Percentiles rank a stretch among this genome's conserved stretches.
phyloP scores from a whole-genome alignment of 225 moss, liverwort and hornwort genomes.

The Neckera pumila region DNA sequence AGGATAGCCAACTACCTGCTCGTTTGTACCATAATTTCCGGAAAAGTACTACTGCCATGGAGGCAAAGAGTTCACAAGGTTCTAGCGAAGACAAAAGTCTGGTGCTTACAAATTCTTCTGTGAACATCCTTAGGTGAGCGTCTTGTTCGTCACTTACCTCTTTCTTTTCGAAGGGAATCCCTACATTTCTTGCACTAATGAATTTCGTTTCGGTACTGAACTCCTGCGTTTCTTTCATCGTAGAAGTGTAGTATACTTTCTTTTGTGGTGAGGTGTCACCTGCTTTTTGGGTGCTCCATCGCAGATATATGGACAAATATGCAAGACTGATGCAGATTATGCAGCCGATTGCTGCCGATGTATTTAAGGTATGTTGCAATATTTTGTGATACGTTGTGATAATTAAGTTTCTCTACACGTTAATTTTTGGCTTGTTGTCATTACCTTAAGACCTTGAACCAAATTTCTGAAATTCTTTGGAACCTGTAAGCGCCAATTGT shows the following conservation, averaged over 20 bases:
- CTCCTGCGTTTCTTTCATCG: not conserved
- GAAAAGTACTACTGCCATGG: slow-evolving; percentile 16
- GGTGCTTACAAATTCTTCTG: slow-evolving; percentile 85
- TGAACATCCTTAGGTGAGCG: slow-evolving; percentile 80
- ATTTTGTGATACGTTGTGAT: not conserved
- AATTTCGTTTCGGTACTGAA: not conserved
- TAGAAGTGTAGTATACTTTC: not conserved
- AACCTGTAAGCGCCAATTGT: not conserved
- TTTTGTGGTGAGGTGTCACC: not conserved
- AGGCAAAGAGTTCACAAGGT: slow-evolving; percentile 31
- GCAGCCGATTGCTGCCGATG: slow-evolving; percentile 88
- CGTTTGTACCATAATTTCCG: slow-evolving; percentile 59
- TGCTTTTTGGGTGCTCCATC: slow-evolving; percentile 1
- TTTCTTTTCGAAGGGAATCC: not conserved
- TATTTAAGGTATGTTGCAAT: slow-evolving; percentile 58
- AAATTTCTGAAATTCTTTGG: not conserved
- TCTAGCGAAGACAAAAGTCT: slow-evolving; percentile 41
- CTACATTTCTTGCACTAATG: not conserved
- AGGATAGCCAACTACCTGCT: slow-evolving; percentile 95
- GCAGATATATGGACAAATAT: slow-evolving; percentile 98
- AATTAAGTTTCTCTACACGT: not conserved
- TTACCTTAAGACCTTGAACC: not conserved
- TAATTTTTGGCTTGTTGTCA: not conserved
- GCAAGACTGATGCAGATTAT: slow-evolving; percentile 94
- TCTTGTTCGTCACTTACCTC: not conserved